Conservation (phyloP, 2,329 filamentous ascomycete species). For the Emericellopsis atlantica region DNA sequence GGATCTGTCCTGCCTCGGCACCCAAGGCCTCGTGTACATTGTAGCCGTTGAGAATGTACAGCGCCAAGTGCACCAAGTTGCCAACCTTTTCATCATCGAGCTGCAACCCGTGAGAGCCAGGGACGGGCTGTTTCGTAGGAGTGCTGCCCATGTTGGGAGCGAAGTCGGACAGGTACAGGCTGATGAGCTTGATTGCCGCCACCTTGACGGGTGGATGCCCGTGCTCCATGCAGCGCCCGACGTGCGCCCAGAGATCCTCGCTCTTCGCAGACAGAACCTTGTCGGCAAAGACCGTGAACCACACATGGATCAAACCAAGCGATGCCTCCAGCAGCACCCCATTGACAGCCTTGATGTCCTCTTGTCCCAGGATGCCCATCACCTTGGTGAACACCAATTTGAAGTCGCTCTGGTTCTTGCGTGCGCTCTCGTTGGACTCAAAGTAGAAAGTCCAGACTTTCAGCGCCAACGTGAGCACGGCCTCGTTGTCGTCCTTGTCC, state of each 20-base stretch:
- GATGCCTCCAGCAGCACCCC: conserved; percentile 66
- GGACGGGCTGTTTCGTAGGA: conserved; percentile 40
- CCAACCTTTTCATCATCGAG: conserved; percentile 53
- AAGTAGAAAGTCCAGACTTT: conserved; percentile 79
- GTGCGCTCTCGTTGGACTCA: conserved; percentile 46
- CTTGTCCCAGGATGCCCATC: conserved; percentile 37
- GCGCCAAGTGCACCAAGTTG: conserved; percentile 37
- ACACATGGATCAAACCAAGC: conserved; percentile 54
- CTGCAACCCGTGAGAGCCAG: conserved; percentile 58
- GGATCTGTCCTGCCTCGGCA: conserved; percentile 64
- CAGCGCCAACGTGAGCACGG: conserved; percentile 61
- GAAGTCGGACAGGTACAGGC: conserved; percentile 70
- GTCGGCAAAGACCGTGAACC: conserved; percentile 54
- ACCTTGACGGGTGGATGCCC: conserved; percentile 64
- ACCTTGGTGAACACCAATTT: conserved; percentile 45
- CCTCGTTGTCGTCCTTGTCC: conserved; percentile 57
- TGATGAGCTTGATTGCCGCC: conserved; percentile 60
- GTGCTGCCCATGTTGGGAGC: conserved; percentile 44
- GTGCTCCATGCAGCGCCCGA: conserved; percentile 59
- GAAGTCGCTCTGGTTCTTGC: conserved; percentile 55
- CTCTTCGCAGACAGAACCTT: conserved; percentile 47
- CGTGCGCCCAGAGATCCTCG: conserved; percentile 55
- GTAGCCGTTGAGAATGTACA: conserved; percentile 44
- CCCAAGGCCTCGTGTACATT: conserved; percentile 65
- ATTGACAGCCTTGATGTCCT: conserved; percentile 39